Base-by-base conservation (phyloP, 2,329 filamentous ascomycete genomes). In the Fusarium veterinarium region DNA sequence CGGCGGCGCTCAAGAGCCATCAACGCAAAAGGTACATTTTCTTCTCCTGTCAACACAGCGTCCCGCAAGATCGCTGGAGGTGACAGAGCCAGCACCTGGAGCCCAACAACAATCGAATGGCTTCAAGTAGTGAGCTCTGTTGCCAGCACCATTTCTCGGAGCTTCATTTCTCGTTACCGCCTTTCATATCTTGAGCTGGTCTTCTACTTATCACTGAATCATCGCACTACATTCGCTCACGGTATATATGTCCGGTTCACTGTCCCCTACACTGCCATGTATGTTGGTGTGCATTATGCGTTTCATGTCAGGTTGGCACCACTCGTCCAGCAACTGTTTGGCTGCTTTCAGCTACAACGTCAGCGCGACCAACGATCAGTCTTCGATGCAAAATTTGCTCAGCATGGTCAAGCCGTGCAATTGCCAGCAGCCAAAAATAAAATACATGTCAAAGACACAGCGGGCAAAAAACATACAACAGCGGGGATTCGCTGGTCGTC, bases 401-500 rank as follows among this genome's bases (percentile, higher is more conserved):
- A n/a, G 10, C 19, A 12, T 20, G 1, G 5, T 49, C 5, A 11
- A 20, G 19, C 41, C 7, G 30, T 19, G 8, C 6, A n/a, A 5
- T 20, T 8, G 3, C 0, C 20, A 9, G 13, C 20, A 14, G 13
- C 20, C 35, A 52, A 41, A 52, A 53, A 33, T 23, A 23, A 4
- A 23, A 13, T 3, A 2, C 12, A 14, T 2, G 1, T 5, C 11
- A 44, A 5, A 14, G 12, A 23, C 7, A 17, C 2, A 33, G 8
- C 5, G 7, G 5, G 23, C 23, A 33, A 53, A 33, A 33, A 56
- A 56, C 57, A 60, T 60, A 60, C 57, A 56, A 56, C 57, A 60
- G 57, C 57, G 45, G 56, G 56, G 56, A 59, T 59, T 59, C 56
- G 44, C 56, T 59, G 56, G 56, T 59, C 56, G 56, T 59, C 56